Evolutionary conservation across 352 stramenopile species (phyloP).

Genomic region (Phytophthora melonis): DNA sequence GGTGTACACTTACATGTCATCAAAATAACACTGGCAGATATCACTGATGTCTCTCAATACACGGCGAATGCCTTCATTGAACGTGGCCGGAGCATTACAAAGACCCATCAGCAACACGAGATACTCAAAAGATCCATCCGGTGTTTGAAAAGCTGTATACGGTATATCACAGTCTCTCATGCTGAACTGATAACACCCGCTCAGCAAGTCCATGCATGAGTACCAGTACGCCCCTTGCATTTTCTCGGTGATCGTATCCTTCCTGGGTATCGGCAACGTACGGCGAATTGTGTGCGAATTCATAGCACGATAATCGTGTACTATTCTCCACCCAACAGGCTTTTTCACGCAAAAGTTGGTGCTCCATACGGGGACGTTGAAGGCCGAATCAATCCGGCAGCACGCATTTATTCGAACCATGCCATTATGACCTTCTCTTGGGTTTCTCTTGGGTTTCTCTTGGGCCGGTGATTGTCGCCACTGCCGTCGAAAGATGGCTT

Average conservation of each 20-base stretch:
- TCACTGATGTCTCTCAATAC: slow-evolving; percentile 3
- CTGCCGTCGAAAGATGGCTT: slow-evolving; percentile 8
- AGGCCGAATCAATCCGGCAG: slow-evolving; percentile 8
- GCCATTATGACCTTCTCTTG: slow-evolving; percentile 25
- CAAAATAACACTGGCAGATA: slow-evolving; percentile 23
- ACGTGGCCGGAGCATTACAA: slow-evolving; percentile 18
- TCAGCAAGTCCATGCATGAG: slow-evolving; percentile 29
- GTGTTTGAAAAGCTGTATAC: slow-evolving; percentile 28
- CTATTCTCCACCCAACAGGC: slow-evolving; percentile 28
- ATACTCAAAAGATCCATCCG: slow-evolving; percentile 29
- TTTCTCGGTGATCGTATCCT: slow-evolving; percentile 24
- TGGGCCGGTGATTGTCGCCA: slow-evolving; percentile 17
- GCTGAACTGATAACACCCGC: slow-evolving; percentile 34
- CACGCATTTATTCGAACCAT: slow-evolving; percentile 7
- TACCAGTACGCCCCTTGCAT: slow-evolving; percentile 16
- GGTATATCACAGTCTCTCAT: slow-evolving; percentile 32
- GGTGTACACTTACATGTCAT: slow-evolving; percentile 30
- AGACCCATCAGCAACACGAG: slow-evolving; percentile 32
- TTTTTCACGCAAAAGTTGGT: slow-evolving; percentile 39
- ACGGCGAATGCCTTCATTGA: slow-evolving; percentile 16
- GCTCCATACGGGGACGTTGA: slow-evolving; percentile 20
- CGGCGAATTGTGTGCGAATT: slow-evolving; percentile 5
- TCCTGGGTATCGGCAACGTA: slow-evolving; percentile 21
- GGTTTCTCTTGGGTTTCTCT: too few species aligned
- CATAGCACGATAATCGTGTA: slow-evolving; percentile 27